Conservation (phyloP, 2,329 filamentous ascomycete genomes). For the Stagonosporopsis rhizophila region DNA sequence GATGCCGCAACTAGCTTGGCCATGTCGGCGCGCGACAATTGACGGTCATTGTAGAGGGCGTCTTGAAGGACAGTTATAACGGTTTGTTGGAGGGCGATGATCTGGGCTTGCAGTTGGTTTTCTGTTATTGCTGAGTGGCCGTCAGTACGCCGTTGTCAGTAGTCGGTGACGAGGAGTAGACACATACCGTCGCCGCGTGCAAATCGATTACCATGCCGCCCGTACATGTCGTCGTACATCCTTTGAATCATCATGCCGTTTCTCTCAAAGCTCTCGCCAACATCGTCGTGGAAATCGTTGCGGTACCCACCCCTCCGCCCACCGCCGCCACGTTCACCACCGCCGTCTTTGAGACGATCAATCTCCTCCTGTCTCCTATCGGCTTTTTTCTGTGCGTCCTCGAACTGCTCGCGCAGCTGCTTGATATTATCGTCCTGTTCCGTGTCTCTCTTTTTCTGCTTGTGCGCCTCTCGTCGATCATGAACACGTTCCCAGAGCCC, state of each 20-base stretch:
- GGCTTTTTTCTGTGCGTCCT: conserved; percentile 37
- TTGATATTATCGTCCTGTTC: conserved; percentile 47
- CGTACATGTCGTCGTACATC: conserved; percentile 49
- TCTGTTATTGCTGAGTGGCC: conserved; percentile 46
- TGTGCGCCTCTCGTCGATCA: conserved; percentile 46
- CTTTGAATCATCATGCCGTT: conserved; percentile 46
- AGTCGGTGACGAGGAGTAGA: neutral
- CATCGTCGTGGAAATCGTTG: conserved; percentile 41
- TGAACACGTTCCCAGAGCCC: conserved; percentile 52
- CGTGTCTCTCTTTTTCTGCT: conserved; percentile 49
- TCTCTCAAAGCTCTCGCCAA: conserved; percentile 41
- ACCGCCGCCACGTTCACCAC: conserved; percentile 6
- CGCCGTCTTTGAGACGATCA: conserved; percentile 28
- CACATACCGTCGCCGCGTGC: conserved; percentile 50
- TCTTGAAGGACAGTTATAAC: conserved; percentile 55
- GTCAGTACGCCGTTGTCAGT: conserved; percentile 7
- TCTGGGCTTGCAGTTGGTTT: conserved; percentile 53
- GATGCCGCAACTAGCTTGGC: conserved; percentile 51
- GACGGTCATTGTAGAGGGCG: conserved; percentile 51
- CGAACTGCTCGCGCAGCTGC: conserved; percentile 40
- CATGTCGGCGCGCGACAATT: conserved; percentile 49
- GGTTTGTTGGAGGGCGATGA: conserved; percentile 53
- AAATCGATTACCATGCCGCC: conserved; percentile 46
- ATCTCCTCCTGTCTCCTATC: conserved; percentile 36
- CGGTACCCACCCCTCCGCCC: conserved; percentile 7